These are phyloP conservation scores for Trypanosoma melophagium DNA, from an alignment of 208 protist genomes.

Conservation along the genomic window DNA sequence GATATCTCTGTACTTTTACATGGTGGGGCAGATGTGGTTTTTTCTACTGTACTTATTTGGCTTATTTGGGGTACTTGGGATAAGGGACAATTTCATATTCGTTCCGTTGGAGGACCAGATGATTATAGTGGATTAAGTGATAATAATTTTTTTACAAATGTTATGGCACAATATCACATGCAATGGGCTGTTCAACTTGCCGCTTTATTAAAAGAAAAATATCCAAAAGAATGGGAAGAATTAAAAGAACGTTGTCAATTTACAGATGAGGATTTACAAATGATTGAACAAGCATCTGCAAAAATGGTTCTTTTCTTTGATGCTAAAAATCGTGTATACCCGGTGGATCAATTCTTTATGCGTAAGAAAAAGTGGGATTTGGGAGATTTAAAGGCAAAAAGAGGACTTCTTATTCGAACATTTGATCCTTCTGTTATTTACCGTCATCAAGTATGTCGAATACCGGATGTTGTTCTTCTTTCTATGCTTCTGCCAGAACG, in stretches of 20 bases:
- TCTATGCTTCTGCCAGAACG: constrained; percentile 71
- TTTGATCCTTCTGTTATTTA: constrained; percentile 86
- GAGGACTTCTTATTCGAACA: constrained; percentile 46
- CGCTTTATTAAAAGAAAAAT: constrained; percentile 46
- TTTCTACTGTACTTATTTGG: constrained; percentile 80
- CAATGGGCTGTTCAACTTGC: constrained; percentile 79
- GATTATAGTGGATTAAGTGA: constrained; percentile 83
- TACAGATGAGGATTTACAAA: constrained; percentile 70
- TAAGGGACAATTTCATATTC: constrained; percentile 80
- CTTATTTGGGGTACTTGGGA: constrained; percentile 88
- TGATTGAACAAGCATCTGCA: constrained; percentile 67
- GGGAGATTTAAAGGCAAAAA: constrained; percentile 43
- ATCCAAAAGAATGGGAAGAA: constrained; percentile 53
- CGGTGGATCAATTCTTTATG: constrained; percentile 87
- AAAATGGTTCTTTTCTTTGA: constrained; percentile 85
- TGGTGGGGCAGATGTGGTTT: constrained; percentile 81
- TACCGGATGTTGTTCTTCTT: constrained; percentile 84
- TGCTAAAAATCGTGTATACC: constrained; percentile 72
- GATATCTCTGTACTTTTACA: constrained; percentile 63
- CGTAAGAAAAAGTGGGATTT: constrained; percentile 82
- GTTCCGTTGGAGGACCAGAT: constrained; percentile 84
- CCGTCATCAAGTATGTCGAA: constrained; percentile 81
- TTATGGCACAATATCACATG: constrained; percentile 87
- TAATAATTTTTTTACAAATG: constrained; percentile 92
- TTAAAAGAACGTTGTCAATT: constrained; percentile 67